Percentiles rank a stretch among this genome's conserved stretches.
These are phyloP conservation scores for Didymella glomerata DNA, from an alignment of 2,329 filamentous ascomycete genomes.

Conservation along the genomic window DNA sequence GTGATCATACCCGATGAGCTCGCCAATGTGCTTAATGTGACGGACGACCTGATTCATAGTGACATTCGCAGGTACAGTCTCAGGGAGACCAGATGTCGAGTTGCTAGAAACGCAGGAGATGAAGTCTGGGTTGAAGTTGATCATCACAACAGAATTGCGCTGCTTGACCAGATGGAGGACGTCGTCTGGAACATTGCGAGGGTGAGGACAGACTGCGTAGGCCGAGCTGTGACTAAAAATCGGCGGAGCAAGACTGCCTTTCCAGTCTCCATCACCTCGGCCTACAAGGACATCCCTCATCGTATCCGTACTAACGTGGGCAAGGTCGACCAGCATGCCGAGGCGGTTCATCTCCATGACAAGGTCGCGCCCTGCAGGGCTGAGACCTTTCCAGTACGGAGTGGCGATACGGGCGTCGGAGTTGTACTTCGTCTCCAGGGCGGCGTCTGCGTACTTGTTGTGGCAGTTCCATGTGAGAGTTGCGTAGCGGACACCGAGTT, in stretches of 20 bases:
- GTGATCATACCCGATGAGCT: conserved; percentile 83
- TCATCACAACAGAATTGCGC: conserved; percentile 82
- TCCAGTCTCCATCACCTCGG: conserved; percentile 62
- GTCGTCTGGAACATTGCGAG: conserved; percentile 88
- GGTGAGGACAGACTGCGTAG: conserved; percentile 82
- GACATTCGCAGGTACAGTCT: conserved; percentile 71
- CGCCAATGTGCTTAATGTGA: conserved; percentile 84
- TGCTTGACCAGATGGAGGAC: conserved; percentile 79
- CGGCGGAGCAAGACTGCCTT: conserved; percentile 78
- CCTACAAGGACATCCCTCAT: conserved; percentile 83
- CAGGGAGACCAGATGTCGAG: conserved; percentile 70
- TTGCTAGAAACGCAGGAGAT: conserved; percentile 74
- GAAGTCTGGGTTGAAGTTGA: conserved; percentile 87
- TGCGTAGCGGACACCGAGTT: conserved; percentile 83
- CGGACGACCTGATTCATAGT: conserved; percentile 80
- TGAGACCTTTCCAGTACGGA: conserved; percentile 76
- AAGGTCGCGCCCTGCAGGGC: conserved; percentile 70
- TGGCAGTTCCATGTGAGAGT: conserved; percentile 95
- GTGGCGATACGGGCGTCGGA: conserved; percentile 54
- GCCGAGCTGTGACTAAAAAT: conserved; percentile 92
- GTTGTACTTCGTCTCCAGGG: conserved; percentile 64
- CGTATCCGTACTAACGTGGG: conserved; percentile 80
- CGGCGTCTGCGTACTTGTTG: conserved; percentile 87
- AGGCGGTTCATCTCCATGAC: conserved; percentile 92
- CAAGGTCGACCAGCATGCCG: conserved; percentile 91